Base-by-base conservation (phyloP, 108 stramenopile genomes). In the Pseudonitzschia pungens region DNA sequence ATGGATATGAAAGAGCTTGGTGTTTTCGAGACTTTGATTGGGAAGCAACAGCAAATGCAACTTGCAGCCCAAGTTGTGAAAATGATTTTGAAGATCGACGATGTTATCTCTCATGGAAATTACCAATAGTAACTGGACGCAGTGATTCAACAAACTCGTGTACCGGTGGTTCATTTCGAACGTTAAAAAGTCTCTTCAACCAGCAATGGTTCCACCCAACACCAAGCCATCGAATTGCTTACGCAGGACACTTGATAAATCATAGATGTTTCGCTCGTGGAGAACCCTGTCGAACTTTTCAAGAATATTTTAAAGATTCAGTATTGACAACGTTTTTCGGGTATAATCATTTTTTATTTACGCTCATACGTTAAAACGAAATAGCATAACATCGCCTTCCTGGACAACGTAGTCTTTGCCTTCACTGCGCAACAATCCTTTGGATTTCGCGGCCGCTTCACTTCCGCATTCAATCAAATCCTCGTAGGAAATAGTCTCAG, bases 31-130 rank as follows among this genome's bases (percentile, higher is more conserved):
- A 99, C 99, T 11, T 81, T 99, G 68, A 97, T 97, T 84, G 99
- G 99, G 60, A 99, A 99, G 85, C 97, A 98, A 72, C 95, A 99
- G 78, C 99, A 99, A 83, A 76, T 99, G 45, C 95, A 95, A 78
- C 80, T 99, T 55, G 99, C 99, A 42, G 98, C 97, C 21, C 99
- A 99, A 83, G 97, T 99, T 10, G 98, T 98, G 71, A 99, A 99
- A 86, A 98, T 99, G 97, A 98, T 99, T 74, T 89, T 99, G 72
- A 99, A 99, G 85, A 98, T 99, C 82, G 99, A 99, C 70, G 99
- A 99, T 82, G 96, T 98, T 18, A 95, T 99, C 77, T 84, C 92
- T 53, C 74, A 80, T 69, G 93, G 93, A 36, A 71, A 81, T 42
- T 83, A 87, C 65, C 60, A 82, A 36, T 86, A 79, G n/a, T n/a